Conservation (phyloP, 2,329 filamentous ascomycete species). For the Alternaria rosae region DNA sequence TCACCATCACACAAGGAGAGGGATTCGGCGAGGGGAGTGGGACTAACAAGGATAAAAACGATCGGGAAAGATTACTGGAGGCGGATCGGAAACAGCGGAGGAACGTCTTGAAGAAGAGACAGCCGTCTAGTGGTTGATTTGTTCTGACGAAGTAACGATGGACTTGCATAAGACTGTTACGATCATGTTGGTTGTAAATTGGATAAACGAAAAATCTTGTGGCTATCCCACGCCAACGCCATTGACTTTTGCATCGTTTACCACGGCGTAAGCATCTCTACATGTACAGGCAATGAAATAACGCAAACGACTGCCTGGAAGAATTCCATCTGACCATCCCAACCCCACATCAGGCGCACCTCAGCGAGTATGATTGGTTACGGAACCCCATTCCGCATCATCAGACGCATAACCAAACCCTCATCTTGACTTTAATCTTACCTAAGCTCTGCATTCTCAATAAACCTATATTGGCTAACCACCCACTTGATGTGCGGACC, state of each 20-base stretch:
- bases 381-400: background rate
- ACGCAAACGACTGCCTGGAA: background rate
- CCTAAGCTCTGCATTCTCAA: background rate
- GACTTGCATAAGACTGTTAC: background rate
- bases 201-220: background rate
- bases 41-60: background rate
- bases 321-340: background rate
- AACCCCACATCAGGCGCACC: background rate
- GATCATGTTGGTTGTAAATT: background rate
- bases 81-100: conserved; percentile 8
- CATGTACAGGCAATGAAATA: background rate
- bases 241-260: background rate
- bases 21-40: conserved; percentile 17
- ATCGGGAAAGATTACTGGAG: conserved; percentile 5
- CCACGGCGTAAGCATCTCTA: background rate
- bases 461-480: background rate
- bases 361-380: background rate
- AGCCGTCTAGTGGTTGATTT: conserved; percentile 3
- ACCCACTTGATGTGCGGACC: too few relatives aligned
- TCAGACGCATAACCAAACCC: background rate
- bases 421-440: background rate
- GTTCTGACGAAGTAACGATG: background rate
- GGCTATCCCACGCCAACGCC: background rate
- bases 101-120: conserved; percentile 14
- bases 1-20: conserved; percentile 29